Percentiles rank a stretch among this genome's conserved stretches.
These are phyloP conservation scores for Solanum clarkiae DNA, from an alignment of 257 asterid genomes.

Conservation along the genomic window DNA sequence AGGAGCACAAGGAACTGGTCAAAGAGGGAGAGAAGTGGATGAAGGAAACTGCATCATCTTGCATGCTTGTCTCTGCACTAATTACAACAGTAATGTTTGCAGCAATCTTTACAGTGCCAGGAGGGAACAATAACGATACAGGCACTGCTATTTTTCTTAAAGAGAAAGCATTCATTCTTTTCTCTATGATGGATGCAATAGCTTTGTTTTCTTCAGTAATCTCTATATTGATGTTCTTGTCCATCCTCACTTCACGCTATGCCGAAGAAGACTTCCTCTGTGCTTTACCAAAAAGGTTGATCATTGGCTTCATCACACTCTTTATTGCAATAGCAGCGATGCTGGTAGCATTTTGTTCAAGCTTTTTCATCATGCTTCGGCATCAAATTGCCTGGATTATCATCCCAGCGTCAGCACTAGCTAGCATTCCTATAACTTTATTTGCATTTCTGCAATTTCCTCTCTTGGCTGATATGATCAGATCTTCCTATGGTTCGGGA, in stretches of 20 bases:
- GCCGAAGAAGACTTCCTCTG: constrained; percentile 26
- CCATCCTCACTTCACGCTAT: constrained; percentile 27
- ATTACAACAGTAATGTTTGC: constrained; percentile 25
- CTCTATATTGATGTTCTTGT: constrained; percentile 22
- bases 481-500: constrained; percentile 17
- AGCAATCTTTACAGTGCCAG: constrained; percentile 20
- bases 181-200: constrained; percentile 5
- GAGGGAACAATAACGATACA: constrained; percentile 12
- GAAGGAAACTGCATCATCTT: constrained; percentile 24
- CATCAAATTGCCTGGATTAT: constrained; percentile 8
- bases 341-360: constrained; percentile 21
- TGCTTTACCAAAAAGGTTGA: constrained; percentile 16
- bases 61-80: constrained; percentile 26
- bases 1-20: constrained; percentile 12
- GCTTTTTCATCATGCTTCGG: constrained; percentile 14
- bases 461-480: constrained; percentile 14
- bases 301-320: constrained; percentile 16
- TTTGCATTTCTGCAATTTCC: constrained; percentile 21
- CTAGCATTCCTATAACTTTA: constrained; percentile 13
- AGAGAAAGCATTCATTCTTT: constrained; percentile 12
- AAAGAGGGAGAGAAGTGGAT: constrained; percentile 24
- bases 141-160: constrained; percentile 12
- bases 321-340: constrained; percentile 21
- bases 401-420: constrained; percentile 8
- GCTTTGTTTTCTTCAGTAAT: constrained; percentile 19